Evolutionary conservation across 1,139 yeast species (phyloP).

Genomic region (Saccharomyces hybrid): DNA sequence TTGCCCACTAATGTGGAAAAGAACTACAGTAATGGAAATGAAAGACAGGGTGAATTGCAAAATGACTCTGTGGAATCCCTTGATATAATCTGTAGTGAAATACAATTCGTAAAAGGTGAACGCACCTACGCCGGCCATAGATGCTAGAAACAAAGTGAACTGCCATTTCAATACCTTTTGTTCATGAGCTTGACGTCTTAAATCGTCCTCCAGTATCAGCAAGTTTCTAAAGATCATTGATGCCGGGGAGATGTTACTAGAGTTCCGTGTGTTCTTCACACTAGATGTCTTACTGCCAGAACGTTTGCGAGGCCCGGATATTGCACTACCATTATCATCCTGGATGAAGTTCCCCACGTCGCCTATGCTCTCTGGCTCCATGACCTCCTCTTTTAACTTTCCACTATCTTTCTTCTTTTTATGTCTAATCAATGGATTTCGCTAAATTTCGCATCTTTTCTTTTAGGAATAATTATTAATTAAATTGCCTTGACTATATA

Average conservation of each 20-base stretch:
- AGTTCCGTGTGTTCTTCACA: slow-evolving; percentile 23
- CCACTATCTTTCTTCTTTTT: not conserved
- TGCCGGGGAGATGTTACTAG: slow-evolving; percentile 43
- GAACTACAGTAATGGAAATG: slow-evolving; percentile 57
- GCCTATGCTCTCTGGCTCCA: not conserved
- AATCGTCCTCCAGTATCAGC: slow-evolving; percentile 73
- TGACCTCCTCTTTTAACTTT: not conserved
- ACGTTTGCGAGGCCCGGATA: slow-evolving; percentile 15
- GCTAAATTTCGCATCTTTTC: slow-evolving; percentile 1
- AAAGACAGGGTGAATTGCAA: slow-evolving; percentile 61
- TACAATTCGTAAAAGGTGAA: slow-evolving; percentile 33
- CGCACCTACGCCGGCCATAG: slow-evolving; percentile 36
- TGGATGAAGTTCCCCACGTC: not conserved
- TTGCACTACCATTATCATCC: not conserved
- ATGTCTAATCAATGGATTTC: not conserved
- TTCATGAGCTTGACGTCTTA: slow-evolving; percentile 70
- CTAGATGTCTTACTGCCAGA: slow-evolving; percentile 30
- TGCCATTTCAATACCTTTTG: slow-evolving; percentile 64
- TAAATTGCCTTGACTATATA: not conserved
- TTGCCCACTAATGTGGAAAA: slow-evolving; percentile 84
- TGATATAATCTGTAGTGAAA: slow-evolving; percentile 18
- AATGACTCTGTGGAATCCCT: slow-evolving; percentile 35
- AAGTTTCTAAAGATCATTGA: slow-evolving; percentile 74
- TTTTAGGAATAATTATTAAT: not conserved
- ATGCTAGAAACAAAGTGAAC: slow-evolving; percentile 61